Percentiles rank a stretch among this genome's conserved stretches.
Conservation (phyloP, 2,329 filamentous ascomycete genomes). For the Myriosclerotinia duriaeana region DNA sequence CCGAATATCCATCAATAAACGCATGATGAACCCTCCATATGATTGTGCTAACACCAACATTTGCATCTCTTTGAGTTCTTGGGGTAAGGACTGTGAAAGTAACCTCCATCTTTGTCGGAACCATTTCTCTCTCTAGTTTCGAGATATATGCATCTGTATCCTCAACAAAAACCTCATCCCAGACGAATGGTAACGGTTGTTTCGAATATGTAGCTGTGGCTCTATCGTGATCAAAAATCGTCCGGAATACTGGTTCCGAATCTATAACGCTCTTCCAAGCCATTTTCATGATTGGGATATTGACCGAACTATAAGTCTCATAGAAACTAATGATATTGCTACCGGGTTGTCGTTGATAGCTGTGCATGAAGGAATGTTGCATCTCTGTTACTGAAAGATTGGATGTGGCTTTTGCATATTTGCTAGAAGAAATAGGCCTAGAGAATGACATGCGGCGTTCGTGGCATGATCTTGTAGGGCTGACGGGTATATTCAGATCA, state of each 20-base stretch:
- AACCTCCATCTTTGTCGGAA: slow-evolving; percentile 5
- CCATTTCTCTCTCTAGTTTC: slow-evolving; percentile 5
- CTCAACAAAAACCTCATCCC: neutral
- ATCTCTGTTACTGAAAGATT: slow-evolving; percentile 31
- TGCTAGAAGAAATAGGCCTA: neutral
- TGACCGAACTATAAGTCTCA: slow-evolving; percentile 28
- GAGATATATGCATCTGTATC: slow-evolving; percentile 9
- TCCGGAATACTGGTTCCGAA: slow-evolving; percentile 37
- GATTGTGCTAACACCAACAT: slow-evolving; percentile 27
- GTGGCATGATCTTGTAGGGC: slow-evolving; percentile 2
- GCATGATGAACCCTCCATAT: slow-evolving; percentile 42
- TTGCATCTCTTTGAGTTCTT: neutral
- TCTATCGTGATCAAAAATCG: slow-evolving; percentile 18
- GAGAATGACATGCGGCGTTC: slow-evolving; percentile 14
- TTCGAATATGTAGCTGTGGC: slow-evolving; percentile 8
- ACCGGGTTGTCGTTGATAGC: slow-evolving; percentile 28
- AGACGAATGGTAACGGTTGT: slow-evolving; percentile 7
- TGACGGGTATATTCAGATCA: slow-evolving; percentile 13
- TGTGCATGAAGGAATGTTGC: slow-evolving; percentile 36
- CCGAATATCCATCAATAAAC: slow-evolving; percentile 41
- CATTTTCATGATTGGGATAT: slow-evolving; percentile 32
- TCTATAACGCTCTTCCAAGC: slow-evolving; percentile 37
- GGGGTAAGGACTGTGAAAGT: slow-evolving; percentile 14
- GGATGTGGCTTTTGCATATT: neutral
- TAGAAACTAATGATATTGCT: slow-evolving; percentile 34